Evolutionary conservation across 352 stramenopile genomes (phyloP), one percentile per base, ranked within the genome.

Genomic region (Pythium dissimile): DNA sequence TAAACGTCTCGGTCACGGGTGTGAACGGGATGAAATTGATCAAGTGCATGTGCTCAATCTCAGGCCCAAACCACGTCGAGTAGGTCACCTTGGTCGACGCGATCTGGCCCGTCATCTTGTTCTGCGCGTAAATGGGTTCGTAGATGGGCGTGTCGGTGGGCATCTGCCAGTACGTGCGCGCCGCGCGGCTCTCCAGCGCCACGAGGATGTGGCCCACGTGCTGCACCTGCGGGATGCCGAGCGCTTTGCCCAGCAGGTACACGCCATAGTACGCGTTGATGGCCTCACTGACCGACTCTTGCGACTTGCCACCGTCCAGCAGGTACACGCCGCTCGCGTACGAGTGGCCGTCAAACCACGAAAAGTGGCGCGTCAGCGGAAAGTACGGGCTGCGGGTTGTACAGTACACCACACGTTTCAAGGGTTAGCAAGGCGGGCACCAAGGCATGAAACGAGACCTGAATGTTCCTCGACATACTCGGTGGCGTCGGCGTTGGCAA

Each of bases 231-330:
- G 71, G 66, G 37, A 93, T 76, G 30, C 71, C 71, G 50, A 92
- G 76, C 13, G 85, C 80, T 54, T 88, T 84, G 67, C 82, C 94
- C 43, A 86, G 87, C 63, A 98, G 68, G 59, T 97, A 98, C n/a
- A 97, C 94, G 38, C 88, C 94, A 71, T 98, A 99, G 77, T 99
- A 99, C 43, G 92, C 94, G 77, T 99, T 98, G 27, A 97, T 87
- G 37, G 94, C 95, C 76, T 99, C 95, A 62, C 91, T 98, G 26
- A 97, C 94, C 64, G 89, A 98, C 69, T 98, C 96, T 75, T 99
- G 94, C 16, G 85, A 93, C 76, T 99, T 99, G 54, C 95, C 96
- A 56, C 97, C 89, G 38, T 90, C 90, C 60, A 98, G 83, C 46
- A 82, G 79, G 73, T 98, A 98, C 24, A 99, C 71, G 24, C 96